phyloP scores from a whole-genome alignment of 352 stramenopile species.

The Pythium myriotylum region DNA sequence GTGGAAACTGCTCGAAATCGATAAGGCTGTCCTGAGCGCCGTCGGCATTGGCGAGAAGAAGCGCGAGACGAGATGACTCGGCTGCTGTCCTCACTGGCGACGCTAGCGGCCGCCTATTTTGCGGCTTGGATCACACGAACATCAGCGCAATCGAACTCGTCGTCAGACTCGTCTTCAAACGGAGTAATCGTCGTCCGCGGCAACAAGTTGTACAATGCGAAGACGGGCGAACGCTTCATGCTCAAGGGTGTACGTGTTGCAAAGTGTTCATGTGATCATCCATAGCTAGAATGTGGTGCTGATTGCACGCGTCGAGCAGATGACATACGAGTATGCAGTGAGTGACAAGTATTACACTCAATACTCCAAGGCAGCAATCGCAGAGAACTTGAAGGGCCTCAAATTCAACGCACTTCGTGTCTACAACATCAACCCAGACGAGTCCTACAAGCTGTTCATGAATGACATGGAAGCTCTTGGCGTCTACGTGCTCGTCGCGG shows the following conservation, averaged over 20 bases:
- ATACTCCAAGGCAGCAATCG: conserved; percentile 75
- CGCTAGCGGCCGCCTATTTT: conserved; percentile 10
- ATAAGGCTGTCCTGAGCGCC: neutral
- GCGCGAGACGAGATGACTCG: neutral
- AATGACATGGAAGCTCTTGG: conserved; percentile 72
- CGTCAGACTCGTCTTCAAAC: conserved; percentile 17
- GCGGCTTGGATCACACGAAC: conserved; percentile 7
- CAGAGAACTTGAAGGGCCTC: conserved; percentile 62
- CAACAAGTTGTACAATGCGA: conserved; percentile 87
- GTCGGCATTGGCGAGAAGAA: neutral
- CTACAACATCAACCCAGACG: conserved; percentile 86
- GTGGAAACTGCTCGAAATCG: too few species aligned
- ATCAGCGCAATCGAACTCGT: neutral
- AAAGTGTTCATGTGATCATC: neutral
- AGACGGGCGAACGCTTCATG: conserved; percentile 82
- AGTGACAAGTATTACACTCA: conserved; percentile 85
- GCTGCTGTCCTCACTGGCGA: conserved; percentile 13
- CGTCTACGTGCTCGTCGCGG: conserved; percentile 81
- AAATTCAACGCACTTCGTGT: conserved; percentile 85
- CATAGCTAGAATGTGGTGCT: neutral
- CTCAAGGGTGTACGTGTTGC: conserved; percentile 69
- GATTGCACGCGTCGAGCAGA: conserved; percentile 24
- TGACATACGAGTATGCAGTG: conserved; percentile 88
- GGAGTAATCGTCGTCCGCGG: conserved; percentile 65
- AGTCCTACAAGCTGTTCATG: conserved; percentile 86